Evolutionary conservation across 2,329 filamentous ascomycete species (phyloP), one percentile per base, ranked within the genome.

Genomic region (Trichophyton mentagrophytes): DNA sequence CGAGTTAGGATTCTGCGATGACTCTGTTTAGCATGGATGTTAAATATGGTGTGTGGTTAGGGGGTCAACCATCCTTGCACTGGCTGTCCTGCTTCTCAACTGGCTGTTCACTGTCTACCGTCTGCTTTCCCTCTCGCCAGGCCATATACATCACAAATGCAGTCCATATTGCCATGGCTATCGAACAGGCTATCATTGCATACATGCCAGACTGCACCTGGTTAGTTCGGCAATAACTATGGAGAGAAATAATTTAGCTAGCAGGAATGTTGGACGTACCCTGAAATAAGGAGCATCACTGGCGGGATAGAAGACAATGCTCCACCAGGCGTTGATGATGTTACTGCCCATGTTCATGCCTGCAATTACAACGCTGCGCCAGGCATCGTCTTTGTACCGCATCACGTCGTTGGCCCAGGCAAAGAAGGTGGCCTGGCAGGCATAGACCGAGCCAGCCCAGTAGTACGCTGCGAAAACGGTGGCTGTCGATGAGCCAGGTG

Each of bases 361-460:
- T 0, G 85, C 86, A 40, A 89, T 80, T 0, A 89, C 85, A 1
- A 89, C 79, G 1, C 80, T 83, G 3, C 86, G 77, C 65, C 85
- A 80, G 53, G 84, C 78, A 20, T 81, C 79, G 62, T 87, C 82
- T 66, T 87, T 81, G 60, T 81, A 80, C 6, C 83, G 78, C 74
- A 87, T 81, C 1, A 83, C 82, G 66, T 88, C 86, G 65, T 89
- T 89, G 22, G 84, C 86, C 86, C 86, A 89, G 0, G 86, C 86
- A 65, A 89, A 89, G 66, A 89, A 88, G 0, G 83, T 86, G 0
- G 86, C 85, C 70, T 89, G 85, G 66, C 85, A 87, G 0, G 86
- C 85, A 65, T 89, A 89, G 0, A 88, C 83, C 2, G 80, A 76
- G 0, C 86, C 86, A 0, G 85, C 83, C 81, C 82, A 85, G 70